Percentiles rank a stretch among this genome's conserved stretches.
Evolutionary conservation across 1,284 basidiomycete species (phyloP).

Genomic region (Ustilago loliicola): DNA sequence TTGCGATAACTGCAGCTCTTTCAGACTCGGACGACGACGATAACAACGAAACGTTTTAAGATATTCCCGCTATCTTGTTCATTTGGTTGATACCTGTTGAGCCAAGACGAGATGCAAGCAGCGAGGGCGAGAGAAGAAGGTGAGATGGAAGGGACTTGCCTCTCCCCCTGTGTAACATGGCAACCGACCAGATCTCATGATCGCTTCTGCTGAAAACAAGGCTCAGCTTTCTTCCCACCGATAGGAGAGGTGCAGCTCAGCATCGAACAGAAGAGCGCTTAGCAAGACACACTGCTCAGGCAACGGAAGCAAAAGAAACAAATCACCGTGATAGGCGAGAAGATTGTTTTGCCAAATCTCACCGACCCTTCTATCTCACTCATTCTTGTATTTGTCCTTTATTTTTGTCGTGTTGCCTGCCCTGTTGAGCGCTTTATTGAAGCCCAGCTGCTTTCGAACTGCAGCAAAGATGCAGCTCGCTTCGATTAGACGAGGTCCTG

Average conservation of each 20-base stretch:
- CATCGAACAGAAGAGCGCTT: background rate
- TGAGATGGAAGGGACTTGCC: background rate
- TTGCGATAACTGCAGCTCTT: background rate
- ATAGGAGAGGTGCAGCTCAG: constrained; percentile 1
- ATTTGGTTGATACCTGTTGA: too few species aligned
- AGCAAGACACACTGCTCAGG: background rate
- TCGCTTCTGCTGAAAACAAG: background rate
- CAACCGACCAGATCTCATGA: constrained; percentile 2
- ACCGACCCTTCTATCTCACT: constrained; percentile 3
- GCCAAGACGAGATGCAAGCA: too few species aligned
- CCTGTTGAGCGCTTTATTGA: background rate
- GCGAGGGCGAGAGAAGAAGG: background rate
- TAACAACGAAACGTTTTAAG: too few species aligned
- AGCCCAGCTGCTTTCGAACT: constrained; percentile 2
- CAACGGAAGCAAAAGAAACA: too few species aligned
- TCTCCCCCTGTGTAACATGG: constrained; percentile 5
- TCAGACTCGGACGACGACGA: background rate
- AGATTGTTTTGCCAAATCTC: constrained; percentile 9
- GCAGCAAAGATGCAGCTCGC: constrained; percentile 4
- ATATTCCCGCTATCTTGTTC: too few species aligned
- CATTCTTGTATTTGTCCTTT: background rate
- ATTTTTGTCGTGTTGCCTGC: background rate
- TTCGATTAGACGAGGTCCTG: background rate
- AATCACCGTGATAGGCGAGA: background rate
- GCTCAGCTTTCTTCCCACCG: background rate